These are phyloP conservation scores for Trifolium dubium DNA, from an alignment of 306 rosid genomes.

Conservation along the genomic window DNA sequence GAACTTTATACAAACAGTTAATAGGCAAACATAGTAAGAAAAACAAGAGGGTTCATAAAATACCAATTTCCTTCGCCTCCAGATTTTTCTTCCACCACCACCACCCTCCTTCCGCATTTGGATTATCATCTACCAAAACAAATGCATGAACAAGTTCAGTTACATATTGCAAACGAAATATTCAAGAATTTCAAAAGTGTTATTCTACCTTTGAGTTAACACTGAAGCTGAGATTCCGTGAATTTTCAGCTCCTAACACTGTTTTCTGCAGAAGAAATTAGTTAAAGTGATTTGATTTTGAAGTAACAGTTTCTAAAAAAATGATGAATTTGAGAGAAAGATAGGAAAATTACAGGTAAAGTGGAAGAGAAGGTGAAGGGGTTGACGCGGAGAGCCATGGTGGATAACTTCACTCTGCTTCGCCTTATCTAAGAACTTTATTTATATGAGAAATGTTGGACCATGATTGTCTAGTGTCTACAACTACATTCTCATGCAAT, in stretches of 20 bases:
- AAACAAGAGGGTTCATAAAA: conserved; percentile 3
- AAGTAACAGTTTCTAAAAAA: background rate
- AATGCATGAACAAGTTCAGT: conserved; percentile 18
- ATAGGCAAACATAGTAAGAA: conserved; percentile 20
- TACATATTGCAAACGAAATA: background rate
- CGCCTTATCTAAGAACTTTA: background rate
- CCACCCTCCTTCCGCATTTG: conserved; percentile 54
- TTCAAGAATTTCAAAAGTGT: background rate
- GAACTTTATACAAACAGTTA: conserved; percentile 40
- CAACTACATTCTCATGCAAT: too few species aligned
- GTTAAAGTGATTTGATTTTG: background rate
- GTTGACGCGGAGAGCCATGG: conserved; percentile 60
- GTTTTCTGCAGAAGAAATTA: conserved; percentile 51
- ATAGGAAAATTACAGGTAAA: conserved; percentile 40
- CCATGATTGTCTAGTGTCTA: too few species aligned
- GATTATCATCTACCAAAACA: conserved; percentile 59
- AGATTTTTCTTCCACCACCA: conserved; percentile 60
- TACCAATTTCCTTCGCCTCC: conserved; percentile 94
- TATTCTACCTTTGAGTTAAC: conserved; percentile 60
- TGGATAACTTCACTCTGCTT: background rate
- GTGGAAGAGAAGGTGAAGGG: conserved; percentile 41
- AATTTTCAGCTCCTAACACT: conserved; percentile 49
- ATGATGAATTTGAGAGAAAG: background rate
- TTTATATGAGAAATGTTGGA: too few species aligned
- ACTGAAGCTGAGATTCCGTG: conserved; percentile 48